Evolutionary conservation across 2,329 filamentous ascomycete genomes (phyloP), one percentile per base, ranked within the genome.

Genomic region (Blastomyces emzantsi): DNA sequence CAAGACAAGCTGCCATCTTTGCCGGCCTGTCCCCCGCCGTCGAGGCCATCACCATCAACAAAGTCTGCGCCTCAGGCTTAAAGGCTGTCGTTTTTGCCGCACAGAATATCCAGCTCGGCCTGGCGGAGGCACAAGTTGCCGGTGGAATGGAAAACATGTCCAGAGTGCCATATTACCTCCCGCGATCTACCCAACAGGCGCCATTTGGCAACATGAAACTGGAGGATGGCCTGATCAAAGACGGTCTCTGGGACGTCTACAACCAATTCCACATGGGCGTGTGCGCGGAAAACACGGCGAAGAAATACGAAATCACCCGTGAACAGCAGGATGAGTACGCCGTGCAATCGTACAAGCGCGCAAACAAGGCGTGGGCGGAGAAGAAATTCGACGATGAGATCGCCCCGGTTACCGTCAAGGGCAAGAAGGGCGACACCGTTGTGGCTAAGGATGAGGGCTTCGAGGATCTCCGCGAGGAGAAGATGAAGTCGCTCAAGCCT

Each of bases 111-210:
- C 90, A 97, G 77, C 84, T 99, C 13, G 93, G 94, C 5, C 83
- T 96, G 11, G 85, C 91, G 19, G 90, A 96, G 71, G 92, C 90
- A 0, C 90, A 96, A 74, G 83, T 97, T 8, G 94, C 94, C 1
- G 94, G 94, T 66, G 94, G 94, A 62, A 97, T 99, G 90, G 94
- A 99, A 80, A 97, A 90, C 77, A 99, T 99, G 94, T 90, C 90
- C 6, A 85, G 89, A 49, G 91, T 96, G 4, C 94, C 94, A 2
- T 95, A 95, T 77, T 97, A 97, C 74, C 79, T 95, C 39, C 87
- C 89, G 8, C 86, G 94, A 41, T 86, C 91, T n/a, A 90, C 87
- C 71, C 85, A 89, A 66, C 82, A 94, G 69, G 90, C 92, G 0
- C 81, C 91, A 0, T 97, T 97, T 72, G 94, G 94, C 43, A 86